Evolutionary conservation across 2,329 filamentous ascomycete species (phyloP).

Genomic region (Tolypocladium sp.): DNA sequence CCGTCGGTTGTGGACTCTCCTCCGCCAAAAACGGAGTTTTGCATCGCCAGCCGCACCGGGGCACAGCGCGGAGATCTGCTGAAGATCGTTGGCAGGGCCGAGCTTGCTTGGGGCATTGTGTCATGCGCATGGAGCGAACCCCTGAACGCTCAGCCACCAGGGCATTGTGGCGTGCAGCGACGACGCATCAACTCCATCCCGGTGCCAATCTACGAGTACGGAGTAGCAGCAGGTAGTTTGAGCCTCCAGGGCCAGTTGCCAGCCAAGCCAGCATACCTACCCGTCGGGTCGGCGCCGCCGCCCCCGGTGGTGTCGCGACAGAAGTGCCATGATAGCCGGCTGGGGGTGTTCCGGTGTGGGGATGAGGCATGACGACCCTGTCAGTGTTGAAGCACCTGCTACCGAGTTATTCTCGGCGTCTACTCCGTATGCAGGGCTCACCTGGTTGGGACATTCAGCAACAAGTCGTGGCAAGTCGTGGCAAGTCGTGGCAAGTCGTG

Average conservation of each 20-base stretch:
- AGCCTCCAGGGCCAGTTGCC: not conserved
- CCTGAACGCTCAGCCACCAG: not conserved
- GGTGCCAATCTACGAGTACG: too few species aligned
- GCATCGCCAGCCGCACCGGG: not conserved
- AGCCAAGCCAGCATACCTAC: not conserved
- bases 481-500: not conserved
- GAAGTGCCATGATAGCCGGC: not conserved
- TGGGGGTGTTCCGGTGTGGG: not conserved
- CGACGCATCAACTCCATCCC: not conserved
- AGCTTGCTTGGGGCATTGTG: not conserved
- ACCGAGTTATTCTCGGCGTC: not conserved
- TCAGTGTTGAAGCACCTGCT: not conserved
- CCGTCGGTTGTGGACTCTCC: not conserved
- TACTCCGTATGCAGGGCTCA: too few species aligned
- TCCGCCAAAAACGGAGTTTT: not conserved
- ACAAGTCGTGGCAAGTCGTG: not conserved
- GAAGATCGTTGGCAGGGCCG: not conserved
- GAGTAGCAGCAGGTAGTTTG: not conserved
- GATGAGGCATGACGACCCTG: not conserved
- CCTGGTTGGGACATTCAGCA: not conserved
- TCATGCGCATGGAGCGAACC: not conserved
- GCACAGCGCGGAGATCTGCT: not conserved
- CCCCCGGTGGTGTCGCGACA: not conserved
- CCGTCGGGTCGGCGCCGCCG: not conserved
- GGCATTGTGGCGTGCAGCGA: not conserved